Base-by-base conservation (phyloP, 306 rosid genomes). In the Abrus precatorius region DNA sequence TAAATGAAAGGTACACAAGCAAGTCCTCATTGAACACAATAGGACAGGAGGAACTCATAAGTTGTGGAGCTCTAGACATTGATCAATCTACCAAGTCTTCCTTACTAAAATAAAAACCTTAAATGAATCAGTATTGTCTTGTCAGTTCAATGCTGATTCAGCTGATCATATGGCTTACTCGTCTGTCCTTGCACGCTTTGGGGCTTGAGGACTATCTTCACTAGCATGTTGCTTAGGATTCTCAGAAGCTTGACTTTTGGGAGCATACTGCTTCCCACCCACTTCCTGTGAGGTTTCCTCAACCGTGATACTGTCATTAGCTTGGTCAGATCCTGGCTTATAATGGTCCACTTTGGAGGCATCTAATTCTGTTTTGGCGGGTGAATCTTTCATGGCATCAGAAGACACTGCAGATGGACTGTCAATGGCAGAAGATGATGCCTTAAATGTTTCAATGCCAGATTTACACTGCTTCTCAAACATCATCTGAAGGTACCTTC, bases 401-500 rank as follows among this genome's bases (percentile, higher is more conserved):
- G 85, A 73, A 72, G 94, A 68, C 38, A 60, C 72, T 52, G 85
- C 82, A 56, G 90, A 73, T 60, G 87, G 86, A 80, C 82, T 80
- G 50, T 84, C 90, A 49, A 81, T 71, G 77, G 85, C 77, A 27
- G 85, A 83, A 1, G 87, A 60, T 33, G 89, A 81, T 43, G 85
- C 85, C 85, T 83, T 86, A 49, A 83, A 84, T 75, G 86, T 65
- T 38, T 86, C 89, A 30, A 67, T 59, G 38, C 89, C 85, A 73
- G 90, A 49, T 81, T 86, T 86, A 82, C 90, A 87, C 79, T 95
- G 99, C 83, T 93, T 89, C 88, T 96, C 98, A 80, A 96, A 93
- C 95, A 96, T 93, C 97, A 87, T 93, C 73, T 96, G 99, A 70
- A 96, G 97, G 84, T 79, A 87, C 87, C 88, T 89, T 72, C 99